Evolutionary conservation across 2,329 filamentous ascomycete genomes (phyloP).

Genomic region (Didymella sp.): DNA sequence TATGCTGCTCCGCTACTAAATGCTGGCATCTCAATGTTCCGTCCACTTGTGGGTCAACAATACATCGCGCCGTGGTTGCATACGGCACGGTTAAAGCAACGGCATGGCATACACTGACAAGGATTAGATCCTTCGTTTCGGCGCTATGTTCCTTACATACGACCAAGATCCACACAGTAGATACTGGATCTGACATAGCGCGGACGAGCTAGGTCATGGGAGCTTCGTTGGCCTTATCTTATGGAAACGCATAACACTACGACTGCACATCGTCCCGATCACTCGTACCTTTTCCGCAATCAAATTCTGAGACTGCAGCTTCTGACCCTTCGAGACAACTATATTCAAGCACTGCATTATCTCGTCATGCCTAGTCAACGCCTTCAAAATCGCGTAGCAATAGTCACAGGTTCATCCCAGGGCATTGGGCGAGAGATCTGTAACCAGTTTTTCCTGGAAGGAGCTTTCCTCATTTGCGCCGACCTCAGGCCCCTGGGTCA

Average conservation of each 20-base stretch:
- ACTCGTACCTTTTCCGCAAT: too few species aligned
- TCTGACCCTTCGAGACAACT: background rate
- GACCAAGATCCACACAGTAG: background rate
- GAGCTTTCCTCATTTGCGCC: conserved; percentile 17
- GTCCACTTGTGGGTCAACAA: background rate
- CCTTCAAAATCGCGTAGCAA: conserved; percentile 27
- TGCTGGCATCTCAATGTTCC: background rate
- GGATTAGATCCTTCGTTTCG: background rate
- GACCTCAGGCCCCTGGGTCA: conserved; percentile 15
- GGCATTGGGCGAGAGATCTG: conserved; percentile 38
- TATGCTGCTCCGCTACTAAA: background rate
- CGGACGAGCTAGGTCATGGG: background rate
- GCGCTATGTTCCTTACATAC: background rate
- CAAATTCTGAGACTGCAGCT: too few species aligned
- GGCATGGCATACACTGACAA: background rate
- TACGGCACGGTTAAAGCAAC: background rate
- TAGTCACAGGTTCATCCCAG: conserved; percentile 40
- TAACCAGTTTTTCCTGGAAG: conserved; percentile 17
- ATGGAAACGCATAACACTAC: background rate
- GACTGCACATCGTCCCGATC: background rate
- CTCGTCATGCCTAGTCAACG: conserved; percentile 16
- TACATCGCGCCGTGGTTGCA: background rate
- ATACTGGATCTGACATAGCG: background rate
- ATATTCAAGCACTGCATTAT: background rate
- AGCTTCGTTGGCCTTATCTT: background rate